These are phyloP conservation scores for Skeletonema grethae DNA, from an alignment of 108 stramenopile species.

Conservation along the genomic window DNA sequence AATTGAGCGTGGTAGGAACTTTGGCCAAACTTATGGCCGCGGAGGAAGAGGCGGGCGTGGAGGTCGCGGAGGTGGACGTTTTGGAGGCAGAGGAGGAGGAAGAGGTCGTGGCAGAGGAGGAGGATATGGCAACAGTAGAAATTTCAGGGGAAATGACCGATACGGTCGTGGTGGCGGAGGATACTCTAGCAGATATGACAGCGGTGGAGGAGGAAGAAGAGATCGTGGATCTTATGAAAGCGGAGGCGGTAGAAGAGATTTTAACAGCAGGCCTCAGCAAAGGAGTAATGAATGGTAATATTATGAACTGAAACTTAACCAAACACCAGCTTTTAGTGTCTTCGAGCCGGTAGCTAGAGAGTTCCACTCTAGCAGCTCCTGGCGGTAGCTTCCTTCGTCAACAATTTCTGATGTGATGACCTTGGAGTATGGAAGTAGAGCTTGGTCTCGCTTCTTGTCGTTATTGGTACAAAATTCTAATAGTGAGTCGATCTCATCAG, in stretches of 20 bases:
- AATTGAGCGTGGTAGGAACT: constrained; percentile 74
- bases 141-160: neutral
- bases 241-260: constrained; percentile 12
- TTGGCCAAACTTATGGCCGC: constrained; percentile 52
- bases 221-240: constrained; percentile 17
- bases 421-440: neutral
- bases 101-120: constrained; percentile 14
- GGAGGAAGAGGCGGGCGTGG: constrained; percentile 60
- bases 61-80: constrained; percentile 42
- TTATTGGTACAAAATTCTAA: neutral
- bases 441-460: neutral
- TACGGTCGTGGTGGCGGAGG: constrained; percentile 33
- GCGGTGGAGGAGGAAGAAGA: constrained; percentile 14
- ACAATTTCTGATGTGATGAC: neutral
- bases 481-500: neutral
- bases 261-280: constrained; percentile 7
- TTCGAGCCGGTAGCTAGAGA: neutral
- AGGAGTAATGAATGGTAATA: constrained; percentile 26
- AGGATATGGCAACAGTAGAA: neutral
- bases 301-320: neutral
- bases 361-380: neutral
- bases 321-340: neutral
- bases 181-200: constrained; percentile 13
- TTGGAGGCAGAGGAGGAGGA: constrained; percentile 11
- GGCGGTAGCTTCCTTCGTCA: neutral